Evolutionary conservation across 2,329 filamentous ascomycete species (phyloP).

Genomic region (Ilyonectria sp.): DNA sequence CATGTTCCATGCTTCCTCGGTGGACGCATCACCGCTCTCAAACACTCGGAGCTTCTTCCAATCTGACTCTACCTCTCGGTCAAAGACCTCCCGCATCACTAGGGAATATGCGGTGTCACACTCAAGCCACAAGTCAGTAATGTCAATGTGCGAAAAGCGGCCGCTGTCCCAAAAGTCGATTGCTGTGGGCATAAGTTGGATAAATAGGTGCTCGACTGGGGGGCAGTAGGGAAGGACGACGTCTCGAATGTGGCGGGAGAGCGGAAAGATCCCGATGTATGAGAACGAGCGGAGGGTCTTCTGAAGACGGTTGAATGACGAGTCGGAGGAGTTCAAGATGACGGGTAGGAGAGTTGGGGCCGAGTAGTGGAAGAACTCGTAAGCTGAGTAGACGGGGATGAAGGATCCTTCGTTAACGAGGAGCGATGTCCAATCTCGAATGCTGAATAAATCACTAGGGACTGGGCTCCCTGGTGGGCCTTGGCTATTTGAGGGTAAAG

Average conservation of each 20-base stretch:
- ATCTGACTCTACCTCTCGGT: constrained; percentile 41
- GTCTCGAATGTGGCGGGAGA: constrained; percentile 71
- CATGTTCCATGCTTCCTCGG: constrained; percentile 63
- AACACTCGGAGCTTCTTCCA: constrained; percentile 64
- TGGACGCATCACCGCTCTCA: constrained; percentile 64
- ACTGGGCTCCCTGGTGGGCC: constrained; percentile 29
- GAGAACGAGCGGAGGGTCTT: constrained; percentile 63
- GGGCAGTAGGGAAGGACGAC: constrained; percentile 64
- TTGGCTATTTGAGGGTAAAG: constrained; percentile 33
- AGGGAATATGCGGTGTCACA: constrained; percentile 65
- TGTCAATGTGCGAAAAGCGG: constrained; percentile 57
- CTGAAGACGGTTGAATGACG: constrained; percentile 54
- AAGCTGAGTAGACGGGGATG: constrained; percentile 78
- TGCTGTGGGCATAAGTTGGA: constrained; percentile 64
- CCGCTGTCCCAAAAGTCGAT: constrained; percentile 56
- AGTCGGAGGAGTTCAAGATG: constrained; percentile 61
- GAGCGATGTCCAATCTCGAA: constrained; percentile 76
- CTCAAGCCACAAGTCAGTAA: constrained; percentile 67
- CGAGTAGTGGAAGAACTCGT: constrained; percentile 78
- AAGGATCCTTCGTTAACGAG: constrained; percentile 84
- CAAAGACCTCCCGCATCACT: constrained; percentile 60
- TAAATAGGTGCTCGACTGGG: constrained; percentile 66
- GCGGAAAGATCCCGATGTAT: constrained; percentile 79
- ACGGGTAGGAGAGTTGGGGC: constrained; percentile 74
- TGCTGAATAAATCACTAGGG: constrained; percentile 65